Base-by-base conservation (phyloP, 345 rosid species). In the Bruguiera gymnorhiza region DNA sequence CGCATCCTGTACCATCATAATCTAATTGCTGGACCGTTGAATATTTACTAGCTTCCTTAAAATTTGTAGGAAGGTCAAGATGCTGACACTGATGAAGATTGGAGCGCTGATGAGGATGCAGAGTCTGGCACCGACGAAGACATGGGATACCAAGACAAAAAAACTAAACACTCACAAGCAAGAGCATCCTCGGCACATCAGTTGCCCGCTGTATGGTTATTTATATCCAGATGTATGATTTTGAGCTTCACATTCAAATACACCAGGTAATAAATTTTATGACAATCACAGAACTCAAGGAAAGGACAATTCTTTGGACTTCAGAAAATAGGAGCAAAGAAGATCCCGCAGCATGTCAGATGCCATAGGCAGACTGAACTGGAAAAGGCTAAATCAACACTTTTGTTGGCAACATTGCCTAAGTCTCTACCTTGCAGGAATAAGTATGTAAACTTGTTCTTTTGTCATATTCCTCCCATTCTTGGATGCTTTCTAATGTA, bases 401-500 rank as follows among this genome's bases (percentile, higher is more conserved):
- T 94, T 79, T 69, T 91, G 79, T 77, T 91, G 83, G 95, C 96
- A 24, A 83, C 95, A 56, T 73, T 88, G 73, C 97, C 97, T 21
- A 94, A 91, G 82, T 84, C 87, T 69, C 84, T 82, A 68, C 98
- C 98, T 75, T 89, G 98, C 77, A 86, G 98, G 74, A 85, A 75
- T 70, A 94, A 82, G 96, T 87, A 83, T 55, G 89, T 68, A 19
- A 63, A 60, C 59, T n/a, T 60, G 53, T 53, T 61, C 10, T 20
- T 73, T 39, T n/a, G 29, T 53, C 46, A 16, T 13, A 34, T 21
- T 55, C 13, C 65, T 48, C 4, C 37, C 15, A 53, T 61, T 60
- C 51, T 23, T 37, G 36, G 36, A 30, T 29, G 59, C 31, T 31
- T 65, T 46, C 52, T 70, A 58, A 74, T 65, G 39, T 5, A 43